Percentiles rank a stretch among this genome's conserved stretches.
Conservation (phyloP, 768 basidiomycete genomes). For the Rhodotorula taiwanensis region DNA sequence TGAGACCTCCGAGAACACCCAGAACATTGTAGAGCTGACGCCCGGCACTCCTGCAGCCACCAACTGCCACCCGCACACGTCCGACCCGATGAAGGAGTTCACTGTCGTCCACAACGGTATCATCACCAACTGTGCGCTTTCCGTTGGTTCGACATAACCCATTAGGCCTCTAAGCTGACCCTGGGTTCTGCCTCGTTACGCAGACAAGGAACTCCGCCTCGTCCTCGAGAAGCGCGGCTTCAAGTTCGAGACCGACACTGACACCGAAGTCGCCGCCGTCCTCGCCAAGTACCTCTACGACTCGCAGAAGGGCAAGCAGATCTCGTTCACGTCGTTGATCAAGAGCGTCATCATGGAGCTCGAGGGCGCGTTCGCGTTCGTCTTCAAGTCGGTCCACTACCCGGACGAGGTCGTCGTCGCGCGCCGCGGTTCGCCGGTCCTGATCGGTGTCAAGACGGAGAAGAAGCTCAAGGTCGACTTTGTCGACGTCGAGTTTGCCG, state of each 20-base stretch:
- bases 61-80: conserved; percentile 94
- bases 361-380: conserved; percentile 97
- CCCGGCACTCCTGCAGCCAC: conserved; percentile 58
- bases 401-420: conserved; percentile 93
- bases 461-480: conserved; percentile 99
- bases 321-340: conserved; percentile 82
- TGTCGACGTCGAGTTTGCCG: conserved; percentile 91
- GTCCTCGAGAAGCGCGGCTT: conserved; percentile 95
- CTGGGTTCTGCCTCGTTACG: neutral
- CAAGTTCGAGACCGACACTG: conserved; percentile 88
- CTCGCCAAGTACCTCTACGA: conserved; percentile 95
- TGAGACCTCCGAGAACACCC: neutral
- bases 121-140: conserved; percentile 70
- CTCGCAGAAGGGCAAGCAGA: conserved; percentile 73
- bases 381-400: conserved; percentile 94
- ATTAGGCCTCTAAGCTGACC: neutral
- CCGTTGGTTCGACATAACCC: neutral
- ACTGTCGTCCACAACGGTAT: conserved; percentile 97
- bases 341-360: conserved; percentile 95
- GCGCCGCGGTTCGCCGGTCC: conserved; percentile 89
- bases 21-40: neutral
- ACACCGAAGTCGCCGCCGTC: conserved; percentile 95
- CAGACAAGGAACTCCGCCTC: conserved; percentile 66
- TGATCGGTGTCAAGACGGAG: conserved; percentile 98
- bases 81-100: conserved; percentile 71